A percentile compares a stretch with the other conserved stretches of the same genome.
phyloP scores from a whole-genome alignment of 2,329 filamentous ascomycete genomes.

The Venturia nashicola region DNA sequence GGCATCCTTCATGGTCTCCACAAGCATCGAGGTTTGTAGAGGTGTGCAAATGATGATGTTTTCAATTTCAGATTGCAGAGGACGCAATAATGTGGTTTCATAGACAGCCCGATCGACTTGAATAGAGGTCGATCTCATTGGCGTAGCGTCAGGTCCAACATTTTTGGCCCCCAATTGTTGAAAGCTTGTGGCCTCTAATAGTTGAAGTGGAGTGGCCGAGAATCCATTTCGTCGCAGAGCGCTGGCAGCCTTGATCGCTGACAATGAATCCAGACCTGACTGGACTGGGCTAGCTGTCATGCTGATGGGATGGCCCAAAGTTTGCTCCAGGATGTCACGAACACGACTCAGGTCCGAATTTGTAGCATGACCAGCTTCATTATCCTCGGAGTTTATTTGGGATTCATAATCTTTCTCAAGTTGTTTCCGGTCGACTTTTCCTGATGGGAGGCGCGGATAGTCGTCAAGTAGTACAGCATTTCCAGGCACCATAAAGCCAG shows the following conservation, averaged over 20 bases:
- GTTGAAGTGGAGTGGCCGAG: conserved; percentile 42
- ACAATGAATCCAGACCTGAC: conserved; percentile 54
- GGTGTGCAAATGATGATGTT: conserved; percentile 51
- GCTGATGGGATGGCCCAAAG: conserved; percentile 28
- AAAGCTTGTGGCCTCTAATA: conserved; percentile 34
- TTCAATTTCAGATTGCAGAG: conserved; percentile 15
- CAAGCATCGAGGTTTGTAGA: conserved; percentile 69
- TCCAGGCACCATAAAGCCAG: conserved; percentile 69
- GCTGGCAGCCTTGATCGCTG: conserved; percentile 52
- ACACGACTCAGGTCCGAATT: conserved; percentile 18
- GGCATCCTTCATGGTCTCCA: conserved; percentile 51
- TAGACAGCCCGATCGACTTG: not conserved
- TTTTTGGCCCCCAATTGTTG: not conserved
- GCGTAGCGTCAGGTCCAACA: not conserved
- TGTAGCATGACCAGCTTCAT: not conserved
- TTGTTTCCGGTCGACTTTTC: conserved; percentile 64
- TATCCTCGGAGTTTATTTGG: not conserved
- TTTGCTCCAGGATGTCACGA: conserved; percentile 26
- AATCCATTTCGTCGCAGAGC: conserved; percentile 46
- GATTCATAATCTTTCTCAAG: conserved; percentile 43
- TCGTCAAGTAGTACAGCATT: conserved; percentile 52
- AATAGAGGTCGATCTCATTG: not conserved
- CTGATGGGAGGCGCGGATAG: conserved; percentile 68
- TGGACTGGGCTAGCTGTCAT: conserved; percentile 35
- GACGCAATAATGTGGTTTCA: not conserved